Base-by-base conservation (phyloP, 2,329 filamentous ascomycete genomes). In the Penicillium sp. region DNA sequence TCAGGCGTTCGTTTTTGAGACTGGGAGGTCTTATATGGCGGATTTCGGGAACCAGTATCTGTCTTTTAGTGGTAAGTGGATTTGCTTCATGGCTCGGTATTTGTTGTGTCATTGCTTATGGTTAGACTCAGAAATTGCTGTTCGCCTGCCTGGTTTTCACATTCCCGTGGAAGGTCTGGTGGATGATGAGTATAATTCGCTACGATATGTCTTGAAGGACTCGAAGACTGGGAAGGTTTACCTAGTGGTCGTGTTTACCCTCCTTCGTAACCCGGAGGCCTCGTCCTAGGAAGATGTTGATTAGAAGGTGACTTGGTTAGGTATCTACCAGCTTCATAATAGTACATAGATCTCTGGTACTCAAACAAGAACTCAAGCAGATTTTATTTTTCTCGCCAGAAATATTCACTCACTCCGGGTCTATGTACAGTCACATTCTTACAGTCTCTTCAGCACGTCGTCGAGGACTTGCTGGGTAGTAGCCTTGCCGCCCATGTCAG, bases 1-100 rank as follows among this genome's bases (percentile, higher is more conserved):
- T 54, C 75, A 75, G 52, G 65, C 67, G 1, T 86, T 84, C 61
- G 71, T 69, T 9, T 86, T 85, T 63, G 80, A 85, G 59, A 72
- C 73, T 40, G 82, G 80, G 0, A 72, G 81, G 52, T 69, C 75
- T 47, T 86, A 86, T 68, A 69, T 74, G 49, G 78, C 75, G 53
- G 84, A 87, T 65, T 97, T 98, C 68, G 95, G 85, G 69, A 97
- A 97, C 66, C 86, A 87, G 1, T 96, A 95, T 69, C 69, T 98
- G 37, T 89, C 95, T 68, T 96, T 97, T 66, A 85, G 83, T 61
- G 79, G 79, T 80, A 56, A 44, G 66, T 42, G 14, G 1, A 28
- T 6, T 22, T 11, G 14, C 13, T 34, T 11, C 3, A 32, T 40
- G 2, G 6, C 8, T 23, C 1, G 3, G 10, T 5, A 5, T 6